Percentiles rank a stretch among this genome's conserved stretches.
Conservation (phyloP, 257 asterid species). For the Penstemon davidsonii region DNA sequence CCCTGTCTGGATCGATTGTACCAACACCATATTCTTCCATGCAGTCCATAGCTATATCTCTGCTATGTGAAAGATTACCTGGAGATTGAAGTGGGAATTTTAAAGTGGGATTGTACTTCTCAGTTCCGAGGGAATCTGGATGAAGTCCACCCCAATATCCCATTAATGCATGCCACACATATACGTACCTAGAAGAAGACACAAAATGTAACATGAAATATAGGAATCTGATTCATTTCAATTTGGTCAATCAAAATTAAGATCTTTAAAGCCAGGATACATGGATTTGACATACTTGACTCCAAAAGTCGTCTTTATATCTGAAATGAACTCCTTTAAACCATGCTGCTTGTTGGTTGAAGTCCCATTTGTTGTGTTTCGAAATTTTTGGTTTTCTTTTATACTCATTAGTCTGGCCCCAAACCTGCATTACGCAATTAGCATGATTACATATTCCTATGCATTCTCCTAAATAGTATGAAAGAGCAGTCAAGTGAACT, state of each 20-base stretch:
- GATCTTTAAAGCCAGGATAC: not conserved
- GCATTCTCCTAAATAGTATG: not conserved
- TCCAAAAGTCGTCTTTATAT: slow-evolving; percentile 44
- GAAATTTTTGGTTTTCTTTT: slow-evolving; percentile 53
- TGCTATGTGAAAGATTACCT: slow-evolving; percentile 41
- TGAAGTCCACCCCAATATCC: slow-evolving; percentile 61
- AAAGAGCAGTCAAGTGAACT: slow-evolving; percentile 21
- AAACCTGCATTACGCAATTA: slow-evolving; percentile 41
- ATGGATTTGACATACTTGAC: slow-evolving; percentile 33
- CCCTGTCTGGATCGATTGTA: slow-evolving; percentile 35
- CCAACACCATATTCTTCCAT: slow-evolving; percentile 52
- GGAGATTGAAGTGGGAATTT: slow-evolving; percentile 43
- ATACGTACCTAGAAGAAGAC: slow-evolving; percentile 40
- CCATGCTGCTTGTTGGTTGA: slow-evolving; percentile 35
- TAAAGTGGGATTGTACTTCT: slow-evolving; percentile 40
- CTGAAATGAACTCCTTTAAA: slow-evolving; percentile 48
- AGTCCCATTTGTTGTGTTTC: slow-evolving; percentile 31
- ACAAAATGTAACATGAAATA: not conserved
- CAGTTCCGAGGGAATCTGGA: slow-evolving; percentile 39
- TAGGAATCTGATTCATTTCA: not conserved
- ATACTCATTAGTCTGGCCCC: slow-evolving; percentile 58
- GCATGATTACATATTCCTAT: not conserved
- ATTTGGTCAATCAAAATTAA: not conserved
- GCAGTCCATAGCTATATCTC: slow-evolving; percentile 46
- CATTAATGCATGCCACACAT: slow-evolving; percentile 51